These are phyloP conservation scores for Fonsecaea pedrosoi DNA, from an alignment of 2,329 filamentous ascomycete species.

Conservation along the genomic window DNA sequence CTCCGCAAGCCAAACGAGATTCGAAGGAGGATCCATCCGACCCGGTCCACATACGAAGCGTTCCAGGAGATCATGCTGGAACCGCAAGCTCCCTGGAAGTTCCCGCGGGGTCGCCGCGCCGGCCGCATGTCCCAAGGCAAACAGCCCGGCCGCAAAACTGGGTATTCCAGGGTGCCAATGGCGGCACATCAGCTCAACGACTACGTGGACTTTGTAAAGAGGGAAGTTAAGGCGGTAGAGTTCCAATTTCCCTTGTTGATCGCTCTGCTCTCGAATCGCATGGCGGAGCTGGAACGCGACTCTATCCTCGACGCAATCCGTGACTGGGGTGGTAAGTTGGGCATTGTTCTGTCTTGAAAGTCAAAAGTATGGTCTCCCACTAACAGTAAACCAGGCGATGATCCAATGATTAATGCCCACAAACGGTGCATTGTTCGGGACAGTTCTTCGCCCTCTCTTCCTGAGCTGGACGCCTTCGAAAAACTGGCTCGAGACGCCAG, in stretches of 20 bases:
- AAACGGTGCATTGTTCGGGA: slow-evolving; percentile 6
- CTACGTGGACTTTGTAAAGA: slow-evolving; percentile 4
- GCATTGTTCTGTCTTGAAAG: background rate
- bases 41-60: background rate
- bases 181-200: background rate
- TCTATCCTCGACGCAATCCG: slow-evolving; percentile 9
- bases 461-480: slow-evolving; percentile 5
- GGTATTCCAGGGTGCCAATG: background rate
- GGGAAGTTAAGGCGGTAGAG: background rate
- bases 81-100: background rate
- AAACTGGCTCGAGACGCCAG: background rate
- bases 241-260: slow-evolving; percentile 18
- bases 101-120: background rate
- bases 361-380: background rate
- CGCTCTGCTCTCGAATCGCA: slow-evolving; percentile 9
- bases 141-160: background rate
- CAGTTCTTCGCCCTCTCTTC: background rate
- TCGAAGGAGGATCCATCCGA: background rate
- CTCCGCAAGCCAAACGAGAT: background rate
- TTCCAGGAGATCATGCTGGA: background rate
- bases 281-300: slow-evolving; percentile 3
- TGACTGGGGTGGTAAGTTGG: slow-evolving; percentile 1
- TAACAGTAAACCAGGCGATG: background rate
- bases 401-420: slow-evolving; percentile 7
- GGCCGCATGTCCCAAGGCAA: background rate